Base-by-base conservation (phyloP, 1,284 basidiomycete species). In the Cutaneotrichosporon mucoides region DNA sequence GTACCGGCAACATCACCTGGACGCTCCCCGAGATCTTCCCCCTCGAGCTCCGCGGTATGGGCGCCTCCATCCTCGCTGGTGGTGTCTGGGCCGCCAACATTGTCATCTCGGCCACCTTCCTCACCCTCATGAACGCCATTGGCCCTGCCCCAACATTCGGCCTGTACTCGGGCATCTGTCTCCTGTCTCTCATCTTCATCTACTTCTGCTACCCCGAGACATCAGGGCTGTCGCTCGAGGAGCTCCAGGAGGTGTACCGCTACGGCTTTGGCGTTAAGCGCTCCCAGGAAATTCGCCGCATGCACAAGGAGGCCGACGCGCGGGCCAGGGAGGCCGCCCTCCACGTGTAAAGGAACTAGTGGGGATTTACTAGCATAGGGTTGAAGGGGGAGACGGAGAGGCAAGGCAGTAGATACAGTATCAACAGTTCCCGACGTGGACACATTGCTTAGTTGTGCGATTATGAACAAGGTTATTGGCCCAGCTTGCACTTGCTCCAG, bases 41-140 rank as follows among this genome's bases (percentile, higher is more conserved):
- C 4, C 68, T 76, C 35, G 72, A 77, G 54, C 69, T 73, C 46
- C 66, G 76, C 51, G 76, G 74, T 56, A 51, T 77, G 10, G 77
- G 76, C 12, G 59, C 68, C 5, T 35, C 67, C 5, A 69, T 76
- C 57, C 66, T 70, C 15, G 72, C 74, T 13, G 73, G 73, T 8
- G 70, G 67, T 55, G 70, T 73, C 56, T 75, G 72, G 73, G 67
- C 67, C 6, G 63, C 66, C 81, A 92, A 91, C 76, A 82, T 91
- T 46, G 82, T 91, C 71, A 89, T 91, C 71, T 84, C 84, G 6
- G 85, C 88, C n/a, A 92, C 81, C 11, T 80, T 89, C 79, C 85
- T 91, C 61, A 89, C 87, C 4, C 83, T 91, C 58, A 90, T 91
- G 85, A 81, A 84, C 50, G 75, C 79, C 37, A 89, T 90, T 55